phyloP scores from a whole-genome alignment of 257 asterid species.

The Orobanche coerulescens region DNA sequence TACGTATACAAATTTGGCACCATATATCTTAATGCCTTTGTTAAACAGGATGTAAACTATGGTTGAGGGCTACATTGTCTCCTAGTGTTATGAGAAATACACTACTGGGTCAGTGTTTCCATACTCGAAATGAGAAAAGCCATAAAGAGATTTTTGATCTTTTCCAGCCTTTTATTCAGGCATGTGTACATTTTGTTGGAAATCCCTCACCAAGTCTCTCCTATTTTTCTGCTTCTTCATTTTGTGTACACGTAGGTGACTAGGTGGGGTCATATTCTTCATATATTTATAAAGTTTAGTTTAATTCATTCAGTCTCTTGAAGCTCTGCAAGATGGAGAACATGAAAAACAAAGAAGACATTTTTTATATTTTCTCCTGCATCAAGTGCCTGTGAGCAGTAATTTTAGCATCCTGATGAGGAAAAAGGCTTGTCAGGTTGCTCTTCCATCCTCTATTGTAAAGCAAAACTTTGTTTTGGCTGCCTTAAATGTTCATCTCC shows the following conservation, averaged over 20 bases:
- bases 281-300: constrained; percentile 10
- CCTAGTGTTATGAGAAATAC: constrained; percentile 97
- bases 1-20: constrained; percentile 16
- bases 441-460: constrained; percentile 20
- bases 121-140: constrained; percentile 92
- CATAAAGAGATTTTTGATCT: constrained; percentile 99
- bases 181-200: constrained; percentile 28
- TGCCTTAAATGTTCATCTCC: constrained; percentile 24
- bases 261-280: constrained; percentile 11
- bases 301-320: constrained; percentile 69
- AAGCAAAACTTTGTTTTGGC: constrained; percentile 13
- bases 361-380: constrained; percentile 83
- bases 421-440: constrained; percentile 92
- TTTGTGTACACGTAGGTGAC: not conserved
- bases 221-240: not conserved
- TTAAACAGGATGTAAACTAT: constrained; percentile 76
- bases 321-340: constrained; percentile 97
- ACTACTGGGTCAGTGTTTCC: constrained; percentile 95
- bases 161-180: constrained; percentile 95
- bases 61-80: constrained; percentile 91
- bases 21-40: constrained; percentile 16
- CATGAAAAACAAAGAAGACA: constrained; percentile 94
- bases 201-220: constrained; percentile 9
- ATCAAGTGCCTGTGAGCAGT: constrained; percentile 93
- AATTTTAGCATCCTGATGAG: constrained; percentile 89